Evolutionary conservation across 2,329 filamentous ascomycete genomes (phyloP), one percentile per base, ranked within the genome.

Genomic region (Tricladium varicosporioides): DNA sequence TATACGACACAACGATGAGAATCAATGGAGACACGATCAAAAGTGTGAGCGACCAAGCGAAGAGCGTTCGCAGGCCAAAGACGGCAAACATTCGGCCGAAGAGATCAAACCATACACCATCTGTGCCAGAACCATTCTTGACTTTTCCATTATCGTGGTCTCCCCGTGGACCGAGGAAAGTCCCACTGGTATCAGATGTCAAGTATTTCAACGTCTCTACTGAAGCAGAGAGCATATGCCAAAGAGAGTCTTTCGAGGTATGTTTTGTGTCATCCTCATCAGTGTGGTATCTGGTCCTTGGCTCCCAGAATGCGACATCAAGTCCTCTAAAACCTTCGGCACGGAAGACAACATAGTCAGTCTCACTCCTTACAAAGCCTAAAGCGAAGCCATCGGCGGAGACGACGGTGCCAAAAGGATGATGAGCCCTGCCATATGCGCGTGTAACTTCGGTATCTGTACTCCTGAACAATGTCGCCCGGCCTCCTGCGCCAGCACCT

Each of bases 181-280:
- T 79, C 47, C 81, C 76, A 56, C 84, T 86, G 0, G 81, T 84
- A 63, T 91, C 84, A 13, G 84, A 82, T 0, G 91, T 87, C 45
- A 97, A 78, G 1, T 79, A 79, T 66, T 87, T 80, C 18, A 90
- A 84, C 0, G 92, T 94, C 5, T 86, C 83, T 19, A 97, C 75
- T 5, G 92, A 85, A 13, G 87, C 87, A 40, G 91, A 95, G 40
- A 99, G 79, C 94, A 99, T 97, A 71, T 97, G 92, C 92, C 92
- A 97, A 16, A 97, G 73, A 60, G 83, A 86, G 48, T 76, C 74
- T 57, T 73, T 73, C n/a, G 85, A 88, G 0, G 92, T 88, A 72
- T 97, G 91, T 42, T 83, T 84, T 2, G 86, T 80, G 69, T 96
- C 91, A 70, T 99, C 94, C 68, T 96, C 85, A 59, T 91, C 82